Base-by-base conservation (phyloP, 495 filamentous ascomycete genomes). In the Xylaria flabelliformis region DNA sequence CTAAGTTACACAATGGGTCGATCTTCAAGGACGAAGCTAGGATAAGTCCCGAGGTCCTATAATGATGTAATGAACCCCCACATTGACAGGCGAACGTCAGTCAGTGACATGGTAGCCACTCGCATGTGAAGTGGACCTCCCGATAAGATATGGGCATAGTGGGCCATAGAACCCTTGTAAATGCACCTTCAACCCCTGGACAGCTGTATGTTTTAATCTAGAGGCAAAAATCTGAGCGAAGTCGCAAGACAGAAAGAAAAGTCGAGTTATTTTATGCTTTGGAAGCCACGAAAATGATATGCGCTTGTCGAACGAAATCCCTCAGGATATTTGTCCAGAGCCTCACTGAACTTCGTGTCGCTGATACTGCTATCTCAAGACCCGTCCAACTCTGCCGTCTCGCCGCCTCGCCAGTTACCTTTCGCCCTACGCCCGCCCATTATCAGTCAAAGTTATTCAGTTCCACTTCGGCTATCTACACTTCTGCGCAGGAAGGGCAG, bases 311-410 rank as follows among this genome's bases (percentile, higher is more conserved):
- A 29, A 80, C 78, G n/a, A 76, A 80, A 21, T 80, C 85, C 21
- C 75, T 88, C 61, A 74, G 80, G 56, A 74, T 85, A 24, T 89
- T 89, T 65, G 77, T 88, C 13, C 80, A 82, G 36, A 85, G 79
- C 67, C 76, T 89, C 62, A 80, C 83, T 8, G 81, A 83, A 62
- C 58, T 87, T 42, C 81, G 85, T 59, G 32, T 83, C 12, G 67
- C 74, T 58, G 46, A 76, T 63, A 55, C 75, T n/a, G 32, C 62
- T 68, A 51, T 64, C 21, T 5, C 53, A 7, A 70, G 53, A 71
- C 5, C 73, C n/a, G 19, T 51, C 39, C 70, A 36, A 34, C 55
- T 68, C 15, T 26, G 42, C 55, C 63, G 55, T 34, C 21, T 59
- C 26, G 32, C 44, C 13, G 26, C 61, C 53, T 53, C 64, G 32